Base-by-base conservation (phyloP, 2,329 filamentous ascomycete genomes). In the Didymella segeticola region DNA sequence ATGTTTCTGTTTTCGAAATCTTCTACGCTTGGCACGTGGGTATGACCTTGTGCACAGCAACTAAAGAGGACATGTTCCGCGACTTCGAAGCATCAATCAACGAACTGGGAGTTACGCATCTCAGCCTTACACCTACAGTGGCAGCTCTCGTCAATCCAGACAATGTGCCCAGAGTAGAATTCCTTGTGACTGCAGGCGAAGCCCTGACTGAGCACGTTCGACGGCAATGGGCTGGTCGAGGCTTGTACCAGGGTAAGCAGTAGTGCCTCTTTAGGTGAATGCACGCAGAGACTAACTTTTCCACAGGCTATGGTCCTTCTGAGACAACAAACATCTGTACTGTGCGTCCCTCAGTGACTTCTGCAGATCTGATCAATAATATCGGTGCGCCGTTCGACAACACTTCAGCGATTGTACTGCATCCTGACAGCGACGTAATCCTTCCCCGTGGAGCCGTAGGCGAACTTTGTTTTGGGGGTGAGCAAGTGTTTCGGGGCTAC, bases 271-370 rank as follows among this genome's bases (percentile, higher is more conserved):
- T 10, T 15, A 9, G 4, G 4, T 25, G 5, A 19, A n/a, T n/a
- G 34, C 4, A 22, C 5, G 12, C 12, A 11, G 20, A 12, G 23
- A 19, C 34, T 57, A 39, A 56, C n/a, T 10, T 7, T 10, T 23
- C 25, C 20, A 2, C 14, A 72, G 70, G 87, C 0, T 96, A 96
- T 58, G 91, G 91, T 0, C 90, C 91, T 0, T 91, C 89, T 0
- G 92, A 96, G 72, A 91, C 89, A 0, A 96, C 91, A 1, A 96
- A 96, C 61, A 92, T 96, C 17, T 96, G 90, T 74, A 91, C 89
- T 0, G 83, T 93, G 8, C 87, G 87, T 55, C 73, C 80, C 7
- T 79, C 82, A 31, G 86, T 93, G 69, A 73, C 77, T 0, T 60
- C 63, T 0, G 74, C 78, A 0, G 85, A 92, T 63, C 75, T 82